These are phyloP conservation scores for Symbiodinium natans DNA, from an alignment of 73 alveolate genomes.

Conservation along the genomic window DNA sequence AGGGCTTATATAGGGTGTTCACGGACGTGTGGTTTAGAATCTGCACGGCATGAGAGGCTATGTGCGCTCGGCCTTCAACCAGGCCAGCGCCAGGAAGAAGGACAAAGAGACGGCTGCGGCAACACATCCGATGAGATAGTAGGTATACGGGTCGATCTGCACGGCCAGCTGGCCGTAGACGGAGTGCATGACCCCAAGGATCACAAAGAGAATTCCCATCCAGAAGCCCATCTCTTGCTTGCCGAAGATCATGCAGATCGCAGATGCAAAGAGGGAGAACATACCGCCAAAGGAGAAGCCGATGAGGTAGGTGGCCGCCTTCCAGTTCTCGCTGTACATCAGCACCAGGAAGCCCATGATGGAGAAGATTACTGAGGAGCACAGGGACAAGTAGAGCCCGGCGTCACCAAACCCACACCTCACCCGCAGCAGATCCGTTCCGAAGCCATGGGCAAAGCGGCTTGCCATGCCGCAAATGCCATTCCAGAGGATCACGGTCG, in stretches of 20 bases:
- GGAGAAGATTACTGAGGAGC: background rate
- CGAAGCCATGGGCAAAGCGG: background rate
- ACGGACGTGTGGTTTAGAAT: no score
- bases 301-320: background rate
- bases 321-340: background rate
- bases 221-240: background rate
- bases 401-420: background rate
- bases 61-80: background rate
- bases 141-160: background rate
- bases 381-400: background rate
- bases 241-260: conserved; percentile 13
- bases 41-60: no score
- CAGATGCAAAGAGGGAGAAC: background rate
- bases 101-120: background rate
- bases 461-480: background rate
- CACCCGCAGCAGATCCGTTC: background rate
- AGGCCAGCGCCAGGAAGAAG: background rate
- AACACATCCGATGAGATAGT: background rate
- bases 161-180: background rate
- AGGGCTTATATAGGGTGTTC: no score
- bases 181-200: background rate
- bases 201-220: background rate
- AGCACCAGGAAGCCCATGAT: conserved; percentile 3
- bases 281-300: background rate
- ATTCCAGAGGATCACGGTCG: background rate